Evolutionary conservation across 305 asterid genomes (phyloP), one percentile per base, ranked within the genome.

Genomic region (Petunia hybrid): DNA sequence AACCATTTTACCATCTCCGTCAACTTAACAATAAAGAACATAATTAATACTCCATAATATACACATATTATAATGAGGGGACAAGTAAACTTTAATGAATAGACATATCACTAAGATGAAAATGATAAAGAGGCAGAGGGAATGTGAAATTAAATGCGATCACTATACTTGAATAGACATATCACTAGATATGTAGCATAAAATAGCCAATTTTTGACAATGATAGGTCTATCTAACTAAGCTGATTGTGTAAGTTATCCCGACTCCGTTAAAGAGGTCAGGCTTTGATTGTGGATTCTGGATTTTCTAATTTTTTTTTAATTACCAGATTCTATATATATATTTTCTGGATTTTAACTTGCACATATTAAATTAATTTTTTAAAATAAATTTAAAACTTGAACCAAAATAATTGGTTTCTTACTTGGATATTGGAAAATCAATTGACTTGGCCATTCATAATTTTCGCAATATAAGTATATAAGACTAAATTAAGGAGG

Each of bases 41-140:
- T 53, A 53, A 51, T 51, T 53, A 51, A 71, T 51, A 22, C 31
- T 22, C 31, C 31, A 22, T 51, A 73, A 73, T 73, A 66, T 55
- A 22, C 31, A 22, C 31, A 64, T 36, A 51, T 51, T 1, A 59
- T 3, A 14, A 10, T 2, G 59, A 14, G 76, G 43, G 8, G 78
- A 73, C 78, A 51, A 73, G 78, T 51, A 74, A 74, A 74, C 53
- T 63, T 74, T 1, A 74, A 55, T 74, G 78, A 74, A 74, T 53
- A 13, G 64, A 53, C 64, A 53, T 36, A 13, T 53, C 64, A 53
- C 1, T 53, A 36, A 13, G 78, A 6, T 41, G 74, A 67, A 41
- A 67, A 67, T n/a, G 55, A 41, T 22, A 67, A 41, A 67, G 53
- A 67, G 74, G 41, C 74, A 67, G 1, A 67, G 53, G 74, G 74